A percentile compares a stretch with the other conserved stretches of the same genome.
Conservation (phyloP, 495 filamentous ascomycete genomes). For the Wilcoxina mikolae region DNA sequence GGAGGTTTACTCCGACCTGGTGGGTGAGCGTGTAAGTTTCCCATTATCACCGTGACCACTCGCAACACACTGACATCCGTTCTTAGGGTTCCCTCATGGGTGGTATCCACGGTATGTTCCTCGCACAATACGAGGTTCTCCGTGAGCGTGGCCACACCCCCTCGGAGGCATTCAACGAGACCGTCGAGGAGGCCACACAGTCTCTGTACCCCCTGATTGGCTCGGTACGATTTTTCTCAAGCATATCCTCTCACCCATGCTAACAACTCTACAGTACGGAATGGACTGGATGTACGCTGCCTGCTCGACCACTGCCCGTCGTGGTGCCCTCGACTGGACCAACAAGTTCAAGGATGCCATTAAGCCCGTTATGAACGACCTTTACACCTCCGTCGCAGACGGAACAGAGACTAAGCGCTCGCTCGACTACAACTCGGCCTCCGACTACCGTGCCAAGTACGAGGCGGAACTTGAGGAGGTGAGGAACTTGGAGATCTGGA, state of each 20-base stretch:
- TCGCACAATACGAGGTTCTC: conserved; percentile 99
- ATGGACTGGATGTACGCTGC: conserved; percentile 99
- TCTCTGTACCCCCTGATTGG: conserved; percentile 93
- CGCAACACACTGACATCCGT: no score
- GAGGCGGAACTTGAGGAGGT: conserved; percentile 96
- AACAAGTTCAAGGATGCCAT: conserved; percentile 83
- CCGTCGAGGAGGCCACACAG: conserved; percentile 97
- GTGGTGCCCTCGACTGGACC: conserved; percentile 98
- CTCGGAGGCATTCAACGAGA: conserved; percentile 99
- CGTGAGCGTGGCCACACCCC: conserved; percentile 94
- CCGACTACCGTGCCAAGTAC: conserved; percentile 89
- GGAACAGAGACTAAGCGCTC: conserved; percentile 86
- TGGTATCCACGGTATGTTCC: conserved; percentile 99
- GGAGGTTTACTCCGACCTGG: conserved; percentile 98
- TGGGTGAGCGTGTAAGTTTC: conserved; percentile 64
- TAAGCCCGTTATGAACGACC: conserved; percentile 94
- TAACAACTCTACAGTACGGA: conserved; percentile 41
- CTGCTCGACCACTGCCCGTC: conserved; percentile 95
- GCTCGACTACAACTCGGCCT: conserved; percentile 86
- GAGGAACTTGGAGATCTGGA: conserved; percentile 93
- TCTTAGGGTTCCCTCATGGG: conserved; percentile 82
- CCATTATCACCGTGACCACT: no score
- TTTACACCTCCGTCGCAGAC: conserved; percentile 79
- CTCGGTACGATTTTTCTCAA: conserved; percentile 29
- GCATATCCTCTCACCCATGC: not conserved